Evolutionary conservation across 2,329 filamentous ascomycete species (phyloP).

Genomic region (Corniculantispora saksenae): DNA sequence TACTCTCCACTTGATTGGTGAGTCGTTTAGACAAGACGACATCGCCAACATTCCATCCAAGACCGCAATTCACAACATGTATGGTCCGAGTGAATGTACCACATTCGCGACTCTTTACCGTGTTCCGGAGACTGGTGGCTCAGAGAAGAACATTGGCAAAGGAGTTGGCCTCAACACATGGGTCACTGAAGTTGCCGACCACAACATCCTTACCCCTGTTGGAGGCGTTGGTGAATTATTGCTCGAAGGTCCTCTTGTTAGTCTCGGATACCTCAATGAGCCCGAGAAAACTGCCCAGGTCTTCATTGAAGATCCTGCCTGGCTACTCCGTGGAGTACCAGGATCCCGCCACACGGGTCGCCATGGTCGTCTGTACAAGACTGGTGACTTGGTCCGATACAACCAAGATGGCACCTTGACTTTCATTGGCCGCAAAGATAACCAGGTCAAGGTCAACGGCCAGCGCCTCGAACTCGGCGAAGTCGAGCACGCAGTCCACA

Average conservation of each 20-base stretch:
- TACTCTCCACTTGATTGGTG: conserved; percentile 7
- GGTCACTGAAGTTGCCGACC: background rate
- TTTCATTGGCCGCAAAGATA: conserved; percentile 53
- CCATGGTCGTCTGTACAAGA: conserved; percentile 41
- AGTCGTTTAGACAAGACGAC: conserved; percentile 4
- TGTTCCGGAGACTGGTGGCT: background rate
- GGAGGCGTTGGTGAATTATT: conserved; percentile 25
- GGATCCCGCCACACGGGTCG: background rate
- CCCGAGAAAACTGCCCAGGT: conserved; percentile 24
- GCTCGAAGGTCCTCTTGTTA: conserved; percentile 26
- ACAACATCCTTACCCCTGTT: conserved; percentile 21
- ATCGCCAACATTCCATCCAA: background rate
- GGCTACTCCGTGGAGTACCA: conserved; percentile 14
- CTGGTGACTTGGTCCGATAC: conserved; percentile 48
- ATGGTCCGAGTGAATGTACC: conserved; percentile 7
- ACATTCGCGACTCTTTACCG: conserved; percentile 5
- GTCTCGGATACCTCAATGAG: conserved; percentile 24
- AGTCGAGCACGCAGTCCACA: conserved; percentile 23
- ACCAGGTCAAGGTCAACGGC: conserved; percentile 57
- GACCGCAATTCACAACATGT: conserved; percentile 13
- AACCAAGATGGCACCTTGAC: conserved; percentile 34
- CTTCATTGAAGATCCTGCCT: conserved; percentile 24
- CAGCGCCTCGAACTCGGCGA: conserved; percentile 49
- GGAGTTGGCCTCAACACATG: conserved; percentile 2
- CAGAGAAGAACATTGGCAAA: conserved; percentile 1